A percentile compares a stretch with the other conserved stretches of the same genome.
Conservation (phyloP, 1,284 basidiomycete genomes). For the Trichosporon sp. region DNA sequence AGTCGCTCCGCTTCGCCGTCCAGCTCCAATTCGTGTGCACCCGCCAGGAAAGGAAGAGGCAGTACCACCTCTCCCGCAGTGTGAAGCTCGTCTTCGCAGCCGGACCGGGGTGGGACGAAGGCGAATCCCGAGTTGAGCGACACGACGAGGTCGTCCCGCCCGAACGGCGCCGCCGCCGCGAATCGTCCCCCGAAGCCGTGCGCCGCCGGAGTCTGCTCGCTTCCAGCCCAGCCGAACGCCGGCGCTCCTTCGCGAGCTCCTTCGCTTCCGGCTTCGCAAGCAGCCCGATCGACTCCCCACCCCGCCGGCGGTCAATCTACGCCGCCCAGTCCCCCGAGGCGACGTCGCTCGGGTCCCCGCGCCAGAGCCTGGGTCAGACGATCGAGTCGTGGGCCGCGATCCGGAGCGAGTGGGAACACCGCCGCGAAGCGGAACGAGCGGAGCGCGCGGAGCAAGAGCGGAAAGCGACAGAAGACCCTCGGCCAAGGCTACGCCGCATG, state of each 20-base stretch:
- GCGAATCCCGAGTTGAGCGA: not conserved
- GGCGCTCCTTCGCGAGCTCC: constrained; percentile 16
- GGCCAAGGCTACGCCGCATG: not conserved
- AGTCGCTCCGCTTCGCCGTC: constrained; percentile 55
- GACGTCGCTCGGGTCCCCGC: not conserved
- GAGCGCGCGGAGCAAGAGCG: not conserved
- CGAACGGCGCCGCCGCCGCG: constrained; percentile 21
- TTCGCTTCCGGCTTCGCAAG: constrained; percentile 12
- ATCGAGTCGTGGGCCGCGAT: constrained; percentile 12
- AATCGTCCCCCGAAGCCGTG: constrained; percentile 35
- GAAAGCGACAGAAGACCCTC: not conserved
- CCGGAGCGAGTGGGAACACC: not conserved
- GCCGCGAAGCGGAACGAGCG: not conserved
- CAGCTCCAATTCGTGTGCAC: constrained; percentile 57
- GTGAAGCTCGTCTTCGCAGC: constrained; percentile 14
- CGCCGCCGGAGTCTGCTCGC: constrained; percentile 26
- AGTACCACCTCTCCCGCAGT: constrained; percentile 7
- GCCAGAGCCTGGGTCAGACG: constrained; percentile 8
- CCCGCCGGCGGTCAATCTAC: not conserved
- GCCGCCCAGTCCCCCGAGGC: not conserved
- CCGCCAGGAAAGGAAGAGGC: not conserved
- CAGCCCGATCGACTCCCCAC: constrained; percentile 1
- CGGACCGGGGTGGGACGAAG: constrained; percentile 4
- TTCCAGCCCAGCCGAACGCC: not conserved
- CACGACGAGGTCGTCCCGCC: constrained; percentile 47